Base-by-base conservation (phyloP, 192 early-diverging fungal species). In the Pilobolus umbonatus region DNA sequence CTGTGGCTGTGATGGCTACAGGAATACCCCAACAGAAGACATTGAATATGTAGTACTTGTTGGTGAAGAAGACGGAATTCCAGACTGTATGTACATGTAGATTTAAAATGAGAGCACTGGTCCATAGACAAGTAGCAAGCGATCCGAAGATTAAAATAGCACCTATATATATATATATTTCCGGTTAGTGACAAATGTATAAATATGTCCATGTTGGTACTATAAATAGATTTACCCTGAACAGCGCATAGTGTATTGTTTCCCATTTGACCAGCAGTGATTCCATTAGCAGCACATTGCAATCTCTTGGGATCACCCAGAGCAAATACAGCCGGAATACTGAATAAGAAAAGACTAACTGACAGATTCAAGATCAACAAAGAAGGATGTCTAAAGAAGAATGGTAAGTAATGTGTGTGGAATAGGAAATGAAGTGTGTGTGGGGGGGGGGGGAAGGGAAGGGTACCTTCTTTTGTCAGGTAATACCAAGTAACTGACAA, bases 71-170 rank as follows among this genome's bases (percentile, higher is more conserved):
- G 22, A 69, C 72, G 1, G 71, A 73, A 45, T 79, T 79, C 80
- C 80, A 81, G n/a, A 81, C 80, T 4, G 77, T 79, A 46, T 81
- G 75, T 0, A 81, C n/a, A 36, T 80, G 79, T n/a, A 80, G 25
- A 49, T 71, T 71, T 39, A 81, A 64, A 52, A 81, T 65, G 17
- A 74, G 39, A 4, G 77, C 74, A 39, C 67, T 52, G 26, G 51
- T 42, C 80, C 80, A 81, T 0, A 69, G 50, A 19, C 54, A 46
- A 14, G 75, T 77, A 0, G 72, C 60, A 24, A 75, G 28, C 0
- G 77, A 73, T 3, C 70, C 47, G 65, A 79, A 81, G 35, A 81
- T 69, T 2, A 81, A 36, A 6, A 76, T 67, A 0, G 52, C 76
- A 17, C 80, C 79, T 79, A 49, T 31, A 38, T n/a, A n/a, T n/a